Percentiles rank a stretch among this genome's conserved stretches.
phyloP scores from a whole-genome alignment of 2,329 filamentous ascomycete genomes.

The Trichoderma polysporum region DNA sequence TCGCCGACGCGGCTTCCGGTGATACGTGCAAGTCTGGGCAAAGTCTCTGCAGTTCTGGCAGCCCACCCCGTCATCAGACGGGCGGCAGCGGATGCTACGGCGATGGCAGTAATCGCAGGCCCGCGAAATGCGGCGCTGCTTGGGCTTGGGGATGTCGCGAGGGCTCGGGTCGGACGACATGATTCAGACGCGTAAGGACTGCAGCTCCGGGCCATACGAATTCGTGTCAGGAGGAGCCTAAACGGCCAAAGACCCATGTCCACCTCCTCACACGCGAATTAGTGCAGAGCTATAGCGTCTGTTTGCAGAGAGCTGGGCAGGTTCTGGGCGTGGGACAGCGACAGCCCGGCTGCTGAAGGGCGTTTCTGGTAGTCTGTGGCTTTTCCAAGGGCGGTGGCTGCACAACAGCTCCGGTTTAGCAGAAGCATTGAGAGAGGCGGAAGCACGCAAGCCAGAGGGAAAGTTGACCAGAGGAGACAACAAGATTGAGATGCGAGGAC shows the following conservation, averaged over 20 bases:
- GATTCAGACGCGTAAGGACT: background rate
- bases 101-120: constrained; percentile 48
- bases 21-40: constrained; percentile 48
- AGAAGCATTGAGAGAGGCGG: background rate
- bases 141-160: constrained; percentile 17
- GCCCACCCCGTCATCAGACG: constrained; percentile 37
- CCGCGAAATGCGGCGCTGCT: constrained; percentile 24
- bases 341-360: background rate
- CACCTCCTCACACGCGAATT: constrained; percentile 4
- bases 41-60: constrained; percentile 54
- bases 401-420: background rate
- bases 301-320: background rate
- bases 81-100: constrained; percentile 27
- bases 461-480: background rate
- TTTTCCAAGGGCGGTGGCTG: background rate
- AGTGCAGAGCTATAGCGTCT: constrained; percentile 13
- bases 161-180: constrained; percentile 9
- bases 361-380: background rate
- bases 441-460: background rate
- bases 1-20: constrained; percentile 42
- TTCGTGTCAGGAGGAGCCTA: constrained; percentile 13
- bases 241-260: constrained; percentile 16
- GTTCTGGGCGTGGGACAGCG: background rate
- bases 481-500: background rate
- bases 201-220: background rate